Base-by-base conservation (phyloP, 2,329 filamentous ascomycete genomes). In the Alternaria sp. region DNA sequence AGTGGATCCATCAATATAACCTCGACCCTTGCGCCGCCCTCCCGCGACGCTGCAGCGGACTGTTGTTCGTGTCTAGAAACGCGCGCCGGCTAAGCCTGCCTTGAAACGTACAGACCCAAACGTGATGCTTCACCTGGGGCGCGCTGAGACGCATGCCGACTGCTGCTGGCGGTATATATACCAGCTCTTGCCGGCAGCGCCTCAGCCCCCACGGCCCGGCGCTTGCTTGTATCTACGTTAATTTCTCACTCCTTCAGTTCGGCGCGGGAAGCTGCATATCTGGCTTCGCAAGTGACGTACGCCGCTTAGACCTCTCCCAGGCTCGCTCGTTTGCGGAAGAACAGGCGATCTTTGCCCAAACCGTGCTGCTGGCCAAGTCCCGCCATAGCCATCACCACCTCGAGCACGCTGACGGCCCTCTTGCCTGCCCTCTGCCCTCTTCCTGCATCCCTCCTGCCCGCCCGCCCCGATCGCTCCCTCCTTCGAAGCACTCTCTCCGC, bases 401-500 rank as follows among this genome's bases (percentile, higher is more conserved):
- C 32, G 56, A 62, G 54, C 67, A 45, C 65, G 59, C 65, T 63
- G 62, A 59, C 59, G 43, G 49, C 49, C 49, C 49, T 52, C 49
- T 66, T 65, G 63, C 65, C 63, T 59, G 62, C 65, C 67, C 67
- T 67, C 62, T 57, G 59, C 58, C 61, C 62, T 53, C 46, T 49
- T 49, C 52, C 36, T 54, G 52, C 52, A 28, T 43, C 43, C 44
- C 61, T 56, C 55, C 61, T 47, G 62, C 57, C 59, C 69, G 68
- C 71, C 67, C 26, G 49, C 60, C 67, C 66, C 73, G 57, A 75
- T 76, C 75, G 75, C 78, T 78, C 74, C 73, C 73, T 79, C 77
- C 73, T 79, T 78, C 75, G 68, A 66, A 71, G 71, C 77, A 71
- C 73, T 77, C 77, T 67, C 75, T 79, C 75, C 71, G 57, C 64